Percentiles rank a stretch among this genome's conserved stretches.
phyloP scores from a whole-genome alignment of 306 rosid species.

The Dalbergia cultrata region DNA sequence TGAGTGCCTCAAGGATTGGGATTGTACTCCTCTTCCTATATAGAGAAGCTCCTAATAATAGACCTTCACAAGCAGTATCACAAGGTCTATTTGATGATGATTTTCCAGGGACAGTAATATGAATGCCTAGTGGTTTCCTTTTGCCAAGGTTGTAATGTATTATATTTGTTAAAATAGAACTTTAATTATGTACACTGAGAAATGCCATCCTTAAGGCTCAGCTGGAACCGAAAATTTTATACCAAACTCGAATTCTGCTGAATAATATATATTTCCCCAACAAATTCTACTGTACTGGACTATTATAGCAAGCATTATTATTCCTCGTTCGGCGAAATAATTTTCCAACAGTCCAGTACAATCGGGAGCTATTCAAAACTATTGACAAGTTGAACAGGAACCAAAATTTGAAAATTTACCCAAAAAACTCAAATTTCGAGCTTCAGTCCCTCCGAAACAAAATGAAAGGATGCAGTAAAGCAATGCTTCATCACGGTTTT shows the following conservation, averaged over 20 bases:
- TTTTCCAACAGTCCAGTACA: no score
- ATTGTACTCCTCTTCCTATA: constrained; percentile 39
- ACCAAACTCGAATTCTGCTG: no score
- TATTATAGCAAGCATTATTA: no score
- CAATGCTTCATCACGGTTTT: not conserved
- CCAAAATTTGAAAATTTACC: no score
- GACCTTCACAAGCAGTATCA: not conserved
- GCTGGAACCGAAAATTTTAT: not conserved
- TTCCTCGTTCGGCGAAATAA: no score
- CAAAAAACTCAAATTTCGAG: no score
- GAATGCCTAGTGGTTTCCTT: not conserved
- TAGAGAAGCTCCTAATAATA: not conserved
- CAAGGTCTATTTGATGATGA: not conserved
- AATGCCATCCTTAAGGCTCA: not conserved
- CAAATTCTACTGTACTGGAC: no score
- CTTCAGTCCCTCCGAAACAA: no score
- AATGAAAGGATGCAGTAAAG: not conserved
- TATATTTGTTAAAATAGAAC: not conserved
- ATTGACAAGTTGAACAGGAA: no score
- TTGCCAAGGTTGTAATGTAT: not conserved
- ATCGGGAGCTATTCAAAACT: no score
- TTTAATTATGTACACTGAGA: constrained; percentile 7
- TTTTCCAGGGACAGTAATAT: constrained; percentile 1
- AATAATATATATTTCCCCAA: no score
- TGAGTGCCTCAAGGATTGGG: constrained; percentile 46